Percentiles rank a stretch among this genome's conserved stretches.
Conservation (phyloP, 495 filamentous ascomycete species). For the Cenococcum geophilum region DNA sequence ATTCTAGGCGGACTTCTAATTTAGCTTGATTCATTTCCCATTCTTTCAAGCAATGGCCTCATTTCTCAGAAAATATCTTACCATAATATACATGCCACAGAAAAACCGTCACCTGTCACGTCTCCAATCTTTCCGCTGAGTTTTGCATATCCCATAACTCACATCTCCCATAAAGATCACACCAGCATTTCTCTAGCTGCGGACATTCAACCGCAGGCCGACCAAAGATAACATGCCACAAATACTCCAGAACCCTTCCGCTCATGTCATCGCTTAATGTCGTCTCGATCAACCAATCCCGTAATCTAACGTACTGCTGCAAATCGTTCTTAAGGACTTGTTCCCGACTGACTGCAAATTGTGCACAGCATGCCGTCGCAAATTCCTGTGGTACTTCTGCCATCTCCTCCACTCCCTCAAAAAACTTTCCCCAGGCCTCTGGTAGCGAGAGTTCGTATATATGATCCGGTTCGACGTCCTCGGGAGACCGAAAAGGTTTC, state of each 20-base stretch:
- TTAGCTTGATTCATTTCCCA: no score
- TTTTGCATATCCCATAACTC: not conserved
- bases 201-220: not conserved
- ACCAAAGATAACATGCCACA: not conserved
- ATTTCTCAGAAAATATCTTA: no score
- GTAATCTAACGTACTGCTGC: not conserved
- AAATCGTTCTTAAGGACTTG: not conserved
- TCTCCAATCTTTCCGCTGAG: not conserved
- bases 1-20: no score
- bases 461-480: no score
- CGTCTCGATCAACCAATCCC: not conserved
- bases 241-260: not conserved
- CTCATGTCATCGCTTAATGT: not conserved
- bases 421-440: not conserved
- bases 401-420: not conserved
- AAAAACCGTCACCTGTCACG: no score
- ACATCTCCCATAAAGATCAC: not conserved
- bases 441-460: no score
- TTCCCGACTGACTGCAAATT: not conserved
- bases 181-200: not conserved
- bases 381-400: not conserved
- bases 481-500: no score
- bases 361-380: not conserved
- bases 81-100: no score
- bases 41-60: no score